Percentiles rank a stretch among this genome's conserved stretches.
Evolutionary conservation across 202 grass and related monocot genomes (phyloP).

Genomic region (Musa balbisiana): DNA sequence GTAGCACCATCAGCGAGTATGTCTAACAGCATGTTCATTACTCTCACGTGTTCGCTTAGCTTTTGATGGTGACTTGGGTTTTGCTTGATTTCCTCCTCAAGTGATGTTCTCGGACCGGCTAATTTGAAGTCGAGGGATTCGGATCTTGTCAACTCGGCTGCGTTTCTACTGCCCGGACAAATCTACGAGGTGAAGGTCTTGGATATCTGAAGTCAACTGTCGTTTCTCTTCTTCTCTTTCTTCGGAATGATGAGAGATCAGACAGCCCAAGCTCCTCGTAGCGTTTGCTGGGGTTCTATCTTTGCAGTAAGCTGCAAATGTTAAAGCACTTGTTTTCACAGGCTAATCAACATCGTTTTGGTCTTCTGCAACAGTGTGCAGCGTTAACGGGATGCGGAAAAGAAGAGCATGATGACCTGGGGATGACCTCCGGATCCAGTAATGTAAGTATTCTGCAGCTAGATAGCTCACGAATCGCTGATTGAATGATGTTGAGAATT

Average conservation of each 20-base stretch:
- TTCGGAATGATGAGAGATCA: no score
- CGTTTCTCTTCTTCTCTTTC: no score
- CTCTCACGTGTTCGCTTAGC: background rate
- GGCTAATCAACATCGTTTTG: background rate
- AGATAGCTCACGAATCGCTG: background rate
- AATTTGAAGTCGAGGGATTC: constrained; percentile 27
- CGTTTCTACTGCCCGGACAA: background rate
- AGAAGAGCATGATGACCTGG: background rate
- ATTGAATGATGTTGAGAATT: no score
- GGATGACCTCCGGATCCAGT: background rate
- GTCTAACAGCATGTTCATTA: background rate
- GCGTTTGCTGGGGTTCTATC: background rate
- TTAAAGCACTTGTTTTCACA: no score
- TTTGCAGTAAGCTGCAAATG: no score
- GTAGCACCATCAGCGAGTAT: constrained; percentile 29
- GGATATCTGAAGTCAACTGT: no score
- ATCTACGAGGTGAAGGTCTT: constrained; percentile 12
- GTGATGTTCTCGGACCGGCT: constrained; percentile 20
- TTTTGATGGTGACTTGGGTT: background rate
- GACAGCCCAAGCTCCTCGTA: background rate
- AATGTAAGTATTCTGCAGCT: background rate
- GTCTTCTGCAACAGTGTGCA: background rate
- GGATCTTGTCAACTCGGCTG: constrained; percentile 17
- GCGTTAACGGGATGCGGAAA: background rate
- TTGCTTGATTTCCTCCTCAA: constrained; percentile 8